These are phyloP conservation scores for Coelastrella sp. DNA, from an alignment of 139 green algal species.

Conservation along the genomic window DNA sequence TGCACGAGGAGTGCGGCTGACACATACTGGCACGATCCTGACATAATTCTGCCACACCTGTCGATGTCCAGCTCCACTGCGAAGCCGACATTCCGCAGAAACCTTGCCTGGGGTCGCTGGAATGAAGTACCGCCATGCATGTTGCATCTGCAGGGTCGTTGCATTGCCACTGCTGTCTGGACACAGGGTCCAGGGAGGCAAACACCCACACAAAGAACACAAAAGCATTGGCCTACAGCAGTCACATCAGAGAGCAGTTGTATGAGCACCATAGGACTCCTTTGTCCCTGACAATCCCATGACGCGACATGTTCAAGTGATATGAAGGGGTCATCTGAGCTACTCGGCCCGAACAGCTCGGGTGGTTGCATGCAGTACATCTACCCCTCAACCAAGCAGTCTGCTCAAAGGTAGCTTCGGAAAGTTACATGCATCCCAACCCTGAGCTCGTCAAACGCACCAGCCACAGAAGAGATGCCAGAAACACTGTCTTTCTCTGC, in stretches of 20 bases:
- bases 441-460: no score
- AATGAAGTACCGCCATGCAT: neutral
- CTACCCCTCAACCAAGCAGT: no score
- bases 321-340: no score
- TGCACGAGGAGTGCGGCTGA: no score
- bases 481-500: neutral
- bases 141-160: neutral
- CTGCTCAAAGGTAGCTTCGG: no score
- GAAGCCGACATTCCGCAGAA: neutral
- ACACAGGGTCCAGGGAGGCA: neutral
- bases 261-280: no score
- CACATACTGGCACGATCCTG: no score
- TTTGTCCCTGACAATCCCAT: no score
- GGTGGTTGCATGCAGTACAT: no score
- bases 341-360: no score
- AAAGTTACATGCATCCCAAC: neutral
- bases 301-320: no score
- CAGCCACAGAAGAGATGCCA: neutral
- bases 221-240: neutral
- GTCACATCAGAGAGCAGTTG: neutral
- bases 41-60: neutral
- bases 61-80: neutral
- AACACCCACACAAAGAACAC: conserved; percentile 19
- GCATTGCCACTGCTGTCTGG: neutral
- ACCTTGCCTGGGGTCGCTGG: neutral